phyloP scores from a whole-genome alignment of 108 stramenopile species.

The Ochromonas danica region DNA sequence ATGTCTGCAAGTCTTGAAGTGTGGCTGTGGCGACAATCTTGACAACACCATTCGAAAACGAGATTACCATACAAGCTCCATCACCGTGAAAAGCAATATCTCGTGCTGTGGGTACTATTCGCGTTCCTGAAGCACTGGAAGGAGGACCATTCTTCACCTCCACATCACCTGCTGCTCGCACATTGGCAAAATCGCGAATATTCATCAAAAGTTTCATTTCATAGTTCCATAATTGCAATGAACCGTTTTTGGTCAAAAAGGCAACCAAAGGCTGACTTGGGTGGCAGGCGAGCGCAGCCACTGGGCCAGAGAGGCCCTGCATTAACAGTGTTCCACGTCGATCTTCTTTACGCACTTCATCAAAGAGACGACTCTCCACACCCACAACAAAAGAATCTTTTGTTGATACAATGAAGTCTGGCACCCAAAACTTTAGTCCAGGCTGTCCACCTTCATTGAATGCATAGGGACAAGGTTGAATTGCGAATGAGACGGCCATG shows the following conservation, averaged over 20 bases:
- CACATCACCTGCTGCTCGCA: conserved; percentile 26
- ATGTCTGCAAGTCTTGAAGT: conserved; percentile 50
- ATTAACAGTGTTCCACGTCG: conserved; percentile 52
- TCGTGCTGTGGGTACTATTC: background rate
- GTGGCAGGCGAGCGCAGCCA: conserved; percentile 47
- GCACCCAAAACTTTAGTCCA: conserved; percentile 34
- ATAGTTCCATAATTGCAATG: conserved; percentile 60
- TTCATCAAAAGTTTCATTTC: conserved; percentile 31
- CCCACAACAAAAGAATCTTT: conserved; percentile 51
- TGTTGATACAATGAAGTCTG: conserved; percentile 62
- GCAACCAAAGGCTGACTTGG: conserved; percentile 47
- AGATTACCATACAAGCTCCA: conserved; percentile 30
- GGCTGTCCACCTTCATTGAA: background rate
- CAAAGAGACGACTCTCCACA: conserved; percentile 49
- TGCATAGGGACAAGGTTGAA: conserved; percentile 2
- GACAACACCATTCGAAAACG: conserved; percentile 45
- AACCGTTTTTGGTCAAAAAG: conserved; percentile 39
- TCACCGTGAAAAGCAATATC: background rate
- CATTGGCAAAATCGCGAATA: conserved; percentile 34
- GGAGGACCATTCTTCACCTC: too few relatives aligned
- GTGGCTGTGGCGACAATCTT: conserved; percentile 40
- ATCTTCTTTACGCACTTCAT: conserved; percentile 45
- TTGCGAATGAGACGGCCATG: conserved; percentile 59
- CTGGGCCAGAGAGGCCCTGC: conserved; percentile 46
- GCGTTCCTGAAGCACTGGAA: too few relatives aligned